Base-by-base conservation (phyloP, 2,329 filamentous ascomycete genomes). In the Graphilbum fragrans region DNA sequence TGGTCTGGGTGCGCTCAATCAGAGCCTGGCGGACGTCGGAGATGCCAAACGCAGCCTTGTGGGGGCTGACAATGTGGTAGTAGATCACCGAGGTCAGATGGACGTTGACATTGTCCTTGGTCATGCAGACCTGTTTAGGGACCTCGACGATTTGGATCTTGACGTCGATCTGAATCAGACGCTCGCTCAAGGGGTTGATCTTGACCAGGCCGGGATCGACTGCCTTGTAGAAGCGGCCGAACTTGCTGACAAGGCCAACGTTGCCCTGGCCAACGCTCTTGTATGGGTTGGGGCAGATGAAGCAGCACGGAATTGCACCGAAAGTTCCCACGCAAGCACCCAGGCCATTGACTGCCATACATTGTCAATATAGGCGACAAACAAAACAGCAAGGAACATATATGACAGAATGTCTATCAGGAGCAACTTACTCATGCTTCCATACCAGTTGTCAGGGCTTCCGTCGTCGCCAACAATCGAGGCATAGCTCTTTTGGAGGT, bases 141-240 rank as follows among this genome's bases (percentile, higher is more conserved):
- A 98, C 92, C 69, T 98, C 82, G 60, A 93, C 86, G 50, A 94
- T 95, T 67, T 98, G 92, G 53, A 96, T 95, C 78, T 96, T 98
- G 66, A 98, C 92, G 61, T 98, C 92, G 58, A 98, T 82, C 55
- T 93, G 86, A 52, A 86, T 81, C 34, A 98, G 73, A 44, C 72
- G 77, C 70, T 98, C 92, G 54, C 83, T 90, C 41, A 96, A 77
- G 3, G 90, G 90, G 67, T 98, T 98, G 70, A 98, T 80, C 70
- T 94, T 94, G 62, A 96, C 86, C 25, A 98, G 80, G 59, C 92
- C 92, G 3, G 92, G 92, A 60, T 98, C 92, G 50, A 96, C 90
- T 11, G 92, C 87, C 62, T 88, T 84, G 63, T 94, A 86, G 66
- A 98, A 96, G 49, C 80, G 73, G 55, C 92, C 92, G 52, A 98